Percentiles rank a stretch among this genome's conserved stretches.
Conservation (phyloP, 352 stramenopile genomes). For the Pythium rishiriense region DNA sequence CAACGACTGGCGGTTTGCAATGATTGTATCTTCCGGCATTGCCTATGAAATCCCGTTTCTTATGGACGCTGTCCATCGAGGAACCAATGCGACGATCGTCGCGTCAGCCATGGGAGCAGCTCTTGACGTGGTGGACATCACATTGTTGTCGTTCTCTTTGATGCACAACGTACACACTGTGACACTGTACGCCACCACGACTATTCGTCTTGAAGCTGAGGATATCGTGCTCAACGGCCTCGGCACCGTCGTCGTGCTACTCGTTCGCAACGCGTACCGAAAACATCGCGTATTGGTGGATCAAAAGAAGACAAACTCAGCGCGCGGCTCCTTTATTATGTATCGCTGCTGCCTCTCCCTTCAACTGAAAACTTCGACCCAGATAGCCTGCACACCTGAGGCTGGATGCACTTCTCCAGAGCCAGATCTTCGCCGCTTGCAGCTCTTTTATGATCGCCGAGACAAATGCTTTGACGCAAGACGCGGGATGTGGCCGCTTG, state of each 20-base stretch:
- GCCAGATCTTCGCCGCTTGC: not conserved
- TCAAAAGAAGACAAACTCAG: not conserved
- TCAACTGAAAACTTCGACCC: not conserved
- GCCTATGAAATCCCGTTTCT: constrained; percentile 11
- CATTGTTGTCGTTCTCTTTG: not conserved
- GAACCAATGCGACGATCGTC: constrained; percentile 2
- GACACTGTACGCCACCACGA: not conserved
- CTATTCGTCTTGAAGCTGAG: not conserved
- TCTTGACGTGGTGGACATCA: not conserved
- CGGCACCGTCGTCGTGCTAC: not conserved
- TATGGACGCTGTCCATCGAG: constrained; percentile 6
- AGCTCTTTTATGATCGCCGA: not conserved
- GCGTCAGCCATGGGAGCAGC: not conserved
- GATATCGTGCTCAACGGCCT: not conserved
- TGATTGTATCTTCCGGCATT: not conserved
- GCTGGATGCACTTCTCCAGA: not conserved
- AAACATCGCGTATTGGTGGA: not conserved
- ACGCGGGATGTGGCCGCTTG: not conserved
- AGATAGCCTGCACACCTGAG: not conserved
- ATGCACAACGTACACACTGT: not conserved
- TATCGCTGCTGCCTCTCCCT: not conserved
- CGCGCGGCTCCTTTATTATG: not conserved
- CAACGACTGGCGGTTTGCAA: not conserved
- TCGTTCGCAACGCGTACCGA: not conserved
- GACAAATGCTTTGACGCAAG: not conserved